A percentile compares a stretch with the other conserved stretches of the same genome.
These are phyloP conservation scores for Achaetomiella virescens DNA, from an alignment of 495 filamentous ascomycete genomes.

Conservation along the genomic window DNA sequence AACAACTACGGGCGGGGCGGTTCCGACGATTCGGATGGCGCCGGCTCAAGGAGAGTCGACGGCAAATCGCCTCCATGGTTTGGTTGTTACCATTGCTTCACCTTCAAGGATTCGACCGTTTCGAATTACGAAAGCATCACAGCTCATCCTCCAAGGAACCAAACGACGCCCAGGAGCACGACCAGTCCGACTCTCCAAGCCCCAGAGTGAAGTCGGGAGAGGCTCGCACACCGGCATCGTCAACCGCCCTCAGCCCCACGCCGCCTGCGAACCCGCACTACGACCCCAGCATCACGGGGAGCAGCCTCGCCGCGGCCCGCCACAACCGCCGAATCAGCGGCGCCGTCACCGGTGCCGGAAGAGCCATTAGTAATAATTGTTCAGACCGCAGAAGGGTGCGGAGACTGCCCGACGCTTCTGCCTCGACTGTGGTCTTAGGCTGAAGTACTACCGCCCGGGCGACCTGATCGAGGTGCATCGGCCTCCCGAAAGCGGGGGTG, in stretches of 20 bases:
- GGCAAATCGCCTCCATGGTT: slow-evolving; percentile 10
- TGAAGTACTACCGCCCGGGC: slow-evolving; percentile 17
- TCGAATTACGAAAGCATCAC: slow-evolving; percentile 22
- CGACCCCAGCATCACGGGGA: slow-evolving; percentile 24
- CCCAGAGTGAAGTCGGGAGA: background rate
- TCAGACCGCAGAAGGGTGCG: too few relatives aligned
- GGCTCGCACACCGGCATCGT: background rate
- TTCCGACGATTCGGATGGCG: slow-evolving; percentile 2
- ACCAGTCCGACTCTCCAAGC: background rate
- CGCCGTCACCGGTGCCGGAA: background rate
- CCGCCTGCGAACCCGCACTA: slow-evolving; percentile 24
- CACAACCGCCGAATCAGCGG: background rate
- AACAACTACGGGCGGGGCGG: slow-evolving; percentile 18
- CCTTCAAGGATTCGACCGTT: slow-evolving; percentile 16
- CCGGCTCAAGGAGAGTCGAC: background rate
- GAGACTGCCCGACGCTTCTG: slow-evolving; percentile 22
- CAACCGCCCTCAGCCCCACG: background rate
- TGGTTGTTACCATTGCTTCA: slow-evolving; percentile 29
- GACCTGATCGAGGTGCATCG: slow-evolving; percentile 22
- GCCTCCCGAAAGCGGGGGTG: slow-evolving; percentile 9
- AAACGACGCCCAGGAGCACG: background rate
- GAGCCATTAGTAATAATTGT: too few relatives aligned
- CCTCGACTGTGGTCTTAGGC: slow-evolving; percentile 24
- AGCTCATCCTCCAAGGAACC: slow-evolving; percentile 1
- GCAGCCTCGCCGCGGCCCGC: slow-evolving; percentile 11